Base-by-base conservation (phyloP, 1,139 yeast genomes). In the Candida tropicalis region DNA sequence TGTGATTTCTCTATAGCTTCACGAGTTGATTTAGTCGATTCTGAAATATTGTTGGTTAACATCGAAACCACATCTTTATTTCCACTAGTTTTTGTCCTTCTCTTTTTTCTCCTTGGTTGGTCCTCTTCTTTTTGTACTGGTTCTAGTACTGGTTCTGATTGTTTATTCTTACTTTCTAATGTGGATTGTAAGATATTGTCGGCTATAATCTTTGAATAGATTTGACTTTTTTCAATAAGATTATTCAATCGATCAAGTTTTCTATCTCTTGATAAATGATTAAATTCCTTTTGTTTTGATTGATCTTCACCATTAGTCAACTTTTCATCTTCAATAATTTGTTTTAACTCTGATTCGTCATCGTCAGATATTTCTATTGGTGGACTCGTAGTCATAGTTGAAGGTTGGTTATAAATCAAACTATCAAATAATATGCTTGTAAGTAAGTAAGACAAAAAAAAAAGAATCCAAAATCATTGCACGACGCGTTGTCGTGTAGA, bases 161-260 rank as follows among this genome's bases (percentile, higher is more conserved):
- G 33, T 24, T 39, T 23, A 22, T 27, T 36, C 34, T 18, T 35
- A 12, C 10, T 13, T 10, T 32, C 40, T 28, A 72, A 49, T 23
- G 75, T 64, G 41, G 75, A 68, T 48, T 77, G 81, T 40, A 82
- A 59, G 41, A 90, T 73, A 23, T 90, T 84, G 43, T 88, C 91
- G 3, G 95, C 82, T 43, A 91, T 84, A 52, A 90, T 88, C 47
- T 82, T 78, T 1, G 97, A 86, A 62, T 87, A 91, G 3, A 89
- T 77, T 58, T 88, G 90, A 15, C 96, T 87, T 58, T 86, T 84
- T 56, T 86, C 85, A 16, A 91, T 89, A 53, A 91, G 70, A 39
- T 79, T 82, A 52, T 86, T 77, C 40, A 91, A 67, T 45, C 88
- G 72, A 43, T 77, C 75, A 38, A 88, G 65, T 56, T 87, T 86